A percentile compares a stretch with the other conserved stretches of the same genome.
Evolutionary conservation across 2,329 filamentous ascomycete genomes (phyloP).

Genomic region (Diaporthe ilicicola): DNA sequence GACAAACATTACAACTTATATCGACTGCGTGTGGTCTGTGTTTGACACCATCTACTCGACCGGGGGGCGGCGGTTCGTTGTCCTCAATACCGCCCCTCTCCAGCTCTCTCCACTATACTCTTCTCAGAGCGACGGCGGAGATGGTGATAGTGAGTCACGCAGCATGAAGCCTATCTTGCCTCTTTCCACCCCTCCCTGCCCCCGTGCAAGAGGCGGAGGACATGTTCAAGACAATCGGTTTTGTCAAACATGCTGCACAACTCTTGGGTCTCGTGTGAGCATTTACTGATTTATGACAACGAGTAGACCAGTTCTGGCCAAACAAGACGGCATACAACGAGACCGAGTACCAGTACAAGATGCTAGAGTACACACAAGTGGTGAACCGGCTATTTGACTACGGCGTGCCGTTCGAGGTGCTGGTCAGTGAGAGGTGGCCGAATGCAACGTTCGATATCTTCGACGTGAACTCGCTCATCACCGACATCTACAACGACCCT

Average conservation of each 20-base stretch:
- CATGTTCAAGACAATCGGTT: not conserved
- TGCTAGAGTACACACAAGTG: conserved; percentile 57
- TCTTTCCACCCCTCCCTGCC: too few species aligned
- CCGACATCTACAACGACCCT: conserved; percentile 71
- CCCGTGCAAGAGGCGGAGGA: too few species aligned
- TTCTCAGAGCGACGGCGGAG: conserved; percentile 51
- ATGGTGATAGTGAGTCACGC: conserved; percentile 40
- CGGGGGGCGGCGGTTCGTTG: conserved; percentile 75
- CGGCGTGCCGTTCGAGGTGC: conserved; percentile 56
- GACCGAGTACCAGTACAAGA: conserved; percentile 56
- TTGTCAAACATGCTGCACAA: not conserved
- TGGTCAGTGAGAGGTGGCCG: conserved; percentile 57
- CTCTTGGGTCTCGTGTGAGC: not conserved
- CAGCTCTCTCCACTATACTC: conserved; percentile 75
- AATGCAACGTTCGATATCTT: conserved; percentile 71
- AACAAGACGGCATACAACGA: conserved; percentile 56
- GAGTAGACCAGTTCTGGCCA: conserved; percentile 51
- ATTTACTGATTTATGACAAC: not conserved
- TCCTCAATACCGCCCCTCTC: conserved; percentile 75
- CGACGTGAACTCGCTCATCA: conserved; percentile 71
- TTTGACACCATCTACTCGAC: conserved; percentile 70
- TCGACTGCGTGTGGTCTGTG: conserved; percentile 72
- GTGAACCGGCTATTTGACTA: conserved; percentile 60
- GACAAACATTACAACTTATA: conserved; percentile 70
- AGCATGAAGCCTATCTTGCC: not conserved